A percentile compares a stretch with the other conserved stretches of the same genome.
Conservation (phyloP, 1,139 yeast species). For the Hansenula lynferdii region DNA sequence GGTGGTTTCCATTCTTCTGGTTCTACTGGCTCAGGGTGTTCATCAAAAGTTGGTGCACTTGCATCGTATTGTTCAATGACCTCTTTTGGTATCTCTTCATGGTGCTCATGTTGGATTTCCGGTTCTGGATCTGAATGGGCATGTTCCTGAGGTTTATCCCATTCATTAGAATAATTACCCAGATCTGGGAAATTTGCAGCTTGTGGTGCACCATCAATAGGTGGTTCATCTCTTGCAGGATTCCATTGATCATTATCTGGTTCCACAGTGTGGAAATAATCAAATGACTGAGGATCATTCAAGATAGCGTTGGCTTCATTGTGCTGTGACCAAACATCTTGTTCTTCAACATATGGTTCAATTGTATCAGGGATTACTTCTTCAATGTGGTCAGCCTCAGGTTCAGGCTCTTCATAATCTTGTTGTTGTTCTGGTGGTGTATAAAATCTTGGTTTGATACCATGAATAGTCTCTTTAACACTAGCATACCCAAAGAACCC, state of each 20-base stretch:
- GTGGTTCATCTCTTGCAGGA: conserved; percentile 36
- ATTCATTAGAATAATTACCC: conserved; percentile 10
- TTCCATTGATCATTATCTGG: conserved; percentile 34
- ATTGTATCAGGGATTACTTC: background rate
- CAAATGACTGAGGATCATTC: conserved; percentile 17
- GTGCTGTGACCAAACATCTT: conserved; percentile 3
- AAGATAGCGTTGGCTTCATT: conserved; percentile 8
- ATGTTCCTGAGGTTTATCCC: conserved; percentile 8
- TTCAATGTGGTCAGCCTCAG: background rate
- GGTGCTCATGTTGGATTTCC: background rate
- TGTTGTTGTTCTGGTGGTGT: background rate
- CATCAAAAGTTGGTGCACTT: conserved; percentile 1
- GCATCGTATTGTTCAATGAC: background rate
- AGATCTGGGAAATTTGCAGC: conserved; percentile 28
- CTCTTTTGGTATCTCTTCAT: background rate
- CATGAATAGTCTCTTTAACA: conserved; percentile 15
- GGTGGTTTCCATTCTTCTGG: conserved; percentile 13
- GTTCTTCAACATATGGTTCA: conserved; percentile 1
- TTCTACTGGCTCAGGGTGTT: background rate
- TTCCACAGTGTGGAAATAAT: conserved; percentile 21
- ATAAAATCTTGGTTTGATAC: conserved; percentile 17
- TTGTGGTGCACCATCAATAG: conserved; percentile 33
- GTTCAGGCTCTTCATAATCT: conserved; percentile 1
- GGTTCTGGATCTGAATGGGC: too few relatives aligned
- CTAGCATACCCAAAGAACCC: conserved; percentile 16